Percentiles rank a stretch among this genome's conserved stretches.
These are phyloP conservation scores for Adansonia grandidieri DNA, from an alignment of 441 rosid species.

Conservation along the genomic window DNA sequence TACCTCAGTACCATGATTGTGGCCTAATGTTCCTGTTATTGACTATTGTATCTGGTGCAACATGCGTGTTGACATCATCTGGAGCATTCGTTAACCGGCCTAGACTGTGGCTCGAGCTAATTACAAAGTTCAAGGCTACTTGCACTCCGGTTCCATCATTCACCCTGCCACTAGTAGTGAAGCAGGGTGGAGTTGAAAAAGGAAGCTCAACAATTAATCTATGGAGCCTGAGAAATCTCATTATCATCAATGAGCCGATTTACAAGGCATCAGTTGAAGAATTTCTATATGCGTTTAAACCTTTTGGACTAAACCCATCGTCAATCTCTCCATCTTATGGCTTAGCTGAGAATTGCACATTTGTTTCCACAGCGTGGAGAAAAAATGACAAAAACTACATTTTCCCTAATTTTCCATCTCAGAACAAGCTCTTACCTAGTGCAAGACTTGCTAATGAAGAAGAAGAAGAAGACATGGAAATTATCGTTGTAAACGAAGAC, in stretches of 20 bases:
- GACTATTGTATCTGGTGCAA: constrained; percentile 56
- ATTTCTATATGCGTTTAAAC: constrained; percentile 42
- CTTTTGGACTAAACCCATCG: constrained; percentile 46
- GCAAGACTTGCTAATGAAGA: constrained; percentile 47
- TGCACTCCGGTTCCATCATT: constrained; percentile 73
- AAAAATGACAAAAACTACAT: constrained; percentile 1
- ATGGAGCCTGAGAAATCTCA: constrained; percentile 54
- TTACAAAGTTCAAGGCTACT: constrained; percentile 52
- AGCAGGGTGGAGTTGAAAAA: constrained; percentile 47
- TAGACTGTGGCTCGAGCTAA: constrained; percentile 62
- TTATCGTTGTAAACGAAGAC: constrained; percentile 57
- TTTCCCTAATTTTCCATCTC: constrained; percentile 40
- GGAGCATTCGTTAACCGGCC: constrained; percentile 47
- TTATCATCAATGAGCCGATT: constrained; percentile 64
- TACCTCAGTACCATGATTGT: constrained; percentile 74
- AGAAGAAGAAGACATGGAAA: constrained; percentile 50
- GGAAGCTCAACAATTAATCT: constrained; percentile 35
- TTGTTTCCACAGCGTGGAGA: constrained; percentile 71
- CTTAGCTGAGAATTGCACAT: constrained; percentile 67
- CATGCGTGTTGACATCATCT: constrained; percentile 54
- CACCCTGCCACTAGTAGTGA: constrained; percentile 57
- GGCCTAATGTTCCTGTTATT: constrained; percentile 66
- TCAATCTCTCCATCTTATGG: constrained; percentile 73
- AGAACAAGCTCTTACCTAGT: constrained; percentile 54
- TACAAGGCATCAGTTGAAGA: constrained; percentile 51